Conservation (phyloP, 345 rosid species). For the Gossypium sturtianum region DNA sequence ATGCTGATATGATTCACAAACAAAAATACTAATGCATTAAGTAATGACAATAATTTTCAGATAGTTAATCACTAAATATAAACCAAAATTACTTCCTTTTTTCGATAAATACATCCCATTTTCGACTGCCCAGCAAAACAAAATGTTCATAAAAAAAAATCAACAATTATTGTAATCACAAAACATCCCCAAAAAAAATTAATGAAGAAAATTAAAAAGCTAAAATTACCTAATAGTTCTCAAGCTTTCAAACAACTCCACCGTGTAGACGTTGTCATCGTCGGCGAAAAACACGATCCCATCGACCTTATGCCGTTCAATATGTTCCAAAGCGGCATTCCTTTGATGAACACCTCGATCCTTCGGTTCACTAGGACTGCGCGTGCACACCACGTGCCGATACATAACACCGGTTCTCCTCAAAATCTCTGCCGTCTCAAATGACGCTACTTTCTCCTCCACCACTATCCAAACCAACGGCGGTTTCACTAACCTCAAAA, state of each 20-base stretch:
- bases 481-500: conserved; percentile 63
- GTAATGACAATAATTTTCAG: not conserved
- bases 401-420: conserved; percentile 84
- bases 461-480: conserved; percentile 93
- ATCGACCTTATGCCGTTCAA: conserved; percentile 70
- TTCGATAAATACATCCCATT: not conserved
- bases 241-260: conserved; percentile 64
- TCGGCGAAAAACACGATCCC: conserved; percentile 86
- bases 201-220: too few species aligned
- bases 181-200: too few species aligned
- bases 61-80: not conserved
- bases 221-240: conserved; percentile 54
- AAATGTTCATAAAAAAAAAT: not conserved
- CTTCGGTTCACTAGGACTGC: conserved; percentile 48
- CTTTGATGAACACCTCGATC: conserved; percentile 76
- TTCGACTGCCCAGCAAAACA: not conserved
- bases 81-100: not conserved
- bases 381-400: conserved; percentile 61
- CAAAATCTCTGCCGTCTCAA: conserved; percentile 76
- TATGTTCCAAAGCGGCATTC: conserved; percentile 72
- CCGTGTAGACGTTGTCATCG: conserved; percentile 73
- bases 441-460: conserved; percentile 56
- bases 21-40: not conserved
- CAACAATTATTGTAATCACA: not conserved
- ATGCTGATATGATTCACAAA: not conserved